These are phyloP conservation scores for Williopsis jadinii DNA, from an alignment of 1,139 yeast genomes.

Conservation along the genomic window DNA sequence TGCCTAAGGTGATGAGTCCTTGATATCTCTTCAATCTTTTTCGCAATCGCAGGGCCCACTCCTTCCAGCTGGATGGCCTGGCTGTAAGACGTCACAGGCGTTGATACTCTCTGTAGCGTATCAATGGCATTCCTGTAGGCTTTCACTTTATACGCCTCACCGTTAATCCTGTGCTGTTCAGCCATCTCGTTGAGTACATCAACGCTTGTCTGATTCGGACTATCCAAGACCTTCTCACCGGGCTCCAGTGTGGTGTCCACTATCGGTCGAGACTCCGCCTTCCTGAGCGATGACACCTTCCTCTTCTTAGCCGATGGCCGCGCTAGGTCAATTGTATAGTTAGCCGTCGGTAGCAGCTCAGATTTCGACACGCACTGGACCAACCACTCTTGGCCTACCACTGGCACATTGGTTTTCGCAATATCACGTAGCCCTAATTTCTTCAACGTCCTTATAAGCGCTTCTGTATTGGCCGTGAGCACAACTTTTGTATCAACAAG, in stretches of 20 bases:
- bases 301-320: conserved; percentile 5
- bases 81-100: conserved; percentile 29
- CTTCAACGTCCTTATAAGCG: conserved; percentile 5
- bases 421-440: conserved; percentile 4
- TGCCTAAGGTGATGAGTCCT: conserved; percentile 34
- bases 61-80: conserved; percentile 38
- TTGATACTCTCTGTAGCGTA: conserved; percentile 26
- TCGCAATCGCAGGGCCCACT: conserved; percentile 40
- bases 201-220: conserved; percentile 32
- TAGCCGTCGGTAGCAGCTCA: conserved; percentile 16
- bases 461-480: conserved; percentile 2
- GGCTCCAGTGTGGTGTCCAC: conserved; percentile 7
- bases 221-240: conserved; percentile 5
- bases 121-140: conserved; percentile 44
- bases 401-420: conserved; percentile 2
- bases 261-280: conserved; percentile 2
- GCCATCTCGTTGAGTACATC: conserved; percentile 31
- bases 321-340: conserved; percentile 11
- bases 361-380: conserved; percentile 29
- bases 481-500: conserved; percentile 23
- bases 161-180: conserved; percentile 31
- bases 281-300: neutral
- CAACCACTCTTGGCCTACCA: conserved; percentile 30
- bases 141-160: conserved; percentile 36
- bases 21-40: conserved; percentile 42